Evolutionary conservation across 768 basidiomycete genomes (phyloP), one percentile per base, ranked within the genome.

Genomic region (Tephrocybe rancida): DNA sequence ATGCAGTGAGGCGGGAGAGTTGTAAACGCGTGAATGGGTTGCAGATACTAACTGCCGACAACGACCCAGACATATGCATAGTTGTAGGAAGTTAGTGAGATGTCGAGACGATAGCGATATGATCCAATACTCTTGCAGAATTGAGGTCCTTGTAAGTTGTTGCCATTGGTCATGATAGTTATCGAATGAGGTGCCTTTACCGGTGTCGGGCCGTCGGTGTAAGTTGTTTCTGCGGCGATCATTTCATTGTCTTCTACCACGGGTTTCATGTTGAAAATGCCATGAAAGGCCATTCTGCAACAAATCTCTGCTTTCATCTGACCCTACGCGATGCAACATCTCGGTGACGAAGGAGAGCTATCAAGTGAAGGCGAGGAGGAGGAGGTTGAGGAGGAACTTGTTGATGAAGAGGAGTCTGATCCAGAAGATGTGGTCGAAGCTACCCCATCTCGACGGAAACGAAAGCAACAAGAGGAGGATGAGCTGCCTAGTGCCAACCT

Each of bases 401-500:
- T 56, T 6, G 54, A 60, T 18, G n/a, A n/a, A n/a, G 61, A 57
- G 44, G 61, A 60, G 24, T 57, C 58, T 14, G 61, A 55, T 8
- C 27, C n/a, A 10, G 61, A 62, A 2, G 56, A 50, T 42, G 9
- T 29, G 4, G 41, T 52, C 27, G 45, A 54, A 42, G 38, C 52
- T 5, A 52, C 47, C 29, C 37, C 39, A 8, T 37, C 58, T 24
- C 51, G 21, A 41, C 46, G 49, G 47, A 60, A 57, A 43, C 54
- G 54, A 35, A 50, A n/a, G n/a, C n/a, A 54, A 48, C 35, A 50
- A n/a, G 50, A 45, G n/a, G 47, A 51, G 11, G 50, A 64, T 41
- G 48, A 44, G 18, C 59, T 64, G 19, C 60, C 59, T 48, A 39
- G n/a, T 11, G 19, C 53, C 18, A 61, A 66, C 26, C 67, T 78